Base-by-base conservation (phyloP, 139 green algal species). In the Gonium pectorale region DNA sequence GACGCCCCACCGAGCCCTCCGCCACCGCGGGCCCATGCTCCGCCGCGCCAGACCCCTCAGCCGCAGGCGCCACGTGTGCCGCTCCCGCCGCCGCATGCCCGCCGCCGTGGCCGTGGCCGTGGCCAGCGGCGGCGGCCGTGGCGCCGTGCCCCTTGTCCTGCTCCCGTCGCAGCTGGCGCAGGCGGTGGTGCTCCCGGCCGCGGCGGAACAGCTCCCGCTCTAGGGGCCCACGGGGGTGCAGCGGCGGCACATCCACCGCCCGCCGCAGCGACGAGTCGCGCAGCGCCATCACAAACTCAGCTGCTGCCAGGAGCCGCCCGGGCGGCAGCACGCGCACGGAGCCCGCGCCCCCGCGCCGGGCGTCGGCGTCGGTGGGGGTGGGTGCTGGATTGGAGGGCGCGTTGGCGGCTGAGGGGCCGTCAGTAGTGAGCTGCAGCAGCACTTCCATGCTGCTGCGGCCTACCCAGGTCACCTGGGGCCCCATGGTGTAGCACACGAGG, bases 261-360 rank as follows among this genome's bases (percentile, higher is more conserved):
- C 67, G 40, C 27, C 40, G 54, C 68, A 89, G 43, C 38, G 67
- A 60, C 9, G 63, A n/a, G 40, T 78, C 75, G 21, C 85, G 85
- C 44, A 77, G 67, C 27, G 85, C 85, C 85, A 89, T 89, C 63
- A 89, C 38, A 44, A 89, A 85, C 26, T 83, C 62, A 13, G 67
- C 85, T 2, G 54, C 44, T 0, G 77, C 85, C 35, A 89, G 4
- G 49, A 88, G 51, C 63, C 51, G 63, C 11, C 62, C 62, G 31
- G 75, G 75, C 26, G 3, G 78, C 63, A 73, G 46, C 78, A 26
- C 46, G 41, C 44, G 41, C 67, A 59, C n/a, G n/a, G n/a, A n/a
- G n/a, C n/a, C n/a, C n/a, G n/a, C n/a, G n/a, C n/a, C n/a, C n/a
- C n/a, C n/a, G n/a, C n/a, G n/a, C n/a, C n/a, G n/a, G n/a, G n/a